A percentile compares a stretch with the other conserved stretches of the same genome.
Conservation (phyloP, 805 yeast species). For the Nakazawaea ernobii region DNA sequence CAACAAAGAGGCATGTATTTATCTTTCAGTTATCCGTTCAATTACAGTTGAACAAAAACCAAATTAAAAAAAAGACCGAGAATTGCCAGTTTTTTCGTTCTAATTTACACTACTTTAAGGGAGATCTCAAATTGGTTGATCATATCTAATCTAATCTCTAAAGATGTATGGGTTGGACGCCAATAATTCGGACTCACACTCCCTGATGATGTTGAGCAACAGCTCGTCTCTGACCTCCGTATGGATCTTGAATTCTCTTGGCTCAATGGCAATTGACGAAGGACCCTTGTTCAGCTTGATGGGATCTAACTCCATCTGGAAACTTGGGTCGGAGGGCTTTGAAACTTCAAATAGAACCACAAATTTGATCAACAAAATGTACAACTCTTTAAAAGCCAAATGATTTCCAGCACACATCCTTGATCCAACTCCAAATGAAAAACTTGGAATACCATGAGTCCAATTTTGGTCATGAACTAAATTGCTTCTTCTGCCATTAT, state of each 20-base stretch:
- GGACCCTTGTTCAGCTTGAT: conserved; percentile 46
- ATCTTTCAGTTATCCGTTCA: too few species aligned
- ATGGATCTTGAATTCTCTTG: conserved; percentile 33
- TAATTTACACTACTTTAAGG: not conserved
- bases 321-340: conserved; percentile 28
- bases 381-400: conserved; percentile 61
- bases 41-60: not conserved
- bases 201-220: not conserved
- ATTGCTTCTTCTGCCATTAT: conserved; percentile 2
- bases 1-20: not conserved
- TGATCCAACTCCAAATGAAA: conserved; percentile 66
- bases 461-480: conserved; percentile 8
- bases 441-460: conserved; percentile 27
- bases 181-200: not conserved
- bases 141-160: not conserved
- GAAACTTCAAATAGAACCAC: conserved; percentile 44
- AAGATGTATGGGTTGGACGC: not conserved
- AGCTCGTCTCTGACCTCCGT: conserved; percentile 24
- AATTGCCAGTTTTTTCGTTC: not conserved
- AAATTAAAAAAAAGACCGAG: not conserved
- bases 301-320: conserved; percentile 43
- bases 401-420: conserved; percentile 68
- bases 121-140: too few species aligned
- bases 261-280: conserved; percentile 59
- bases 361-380: conserved; percentile 48